Evolutionary conservation across 345 rosid species (phyloP).

Genomic region (Isatis tinctoria): DNA sequence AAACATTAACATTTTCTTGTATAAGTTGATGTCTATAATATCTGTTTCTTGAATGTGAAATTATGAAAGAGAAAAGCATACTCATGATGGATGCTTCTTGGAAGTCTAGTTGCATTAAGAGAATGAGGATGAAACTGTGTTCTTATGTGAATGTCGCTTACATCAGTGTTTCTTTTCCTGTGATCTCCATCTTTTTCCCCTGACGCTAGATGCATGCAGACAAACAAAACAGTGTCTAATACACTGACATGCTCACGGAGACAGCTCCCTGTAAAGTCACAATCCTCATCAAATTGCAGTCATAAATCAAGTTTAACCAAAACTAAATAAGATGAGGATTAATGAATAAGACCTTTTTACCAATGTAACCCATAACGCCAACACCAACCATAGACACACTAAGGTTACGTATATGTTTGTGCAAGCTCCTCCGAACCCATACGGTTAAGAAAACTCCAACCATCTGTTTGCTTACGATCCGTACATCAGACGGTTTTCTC

Average conservation of each 20-base stretch:
- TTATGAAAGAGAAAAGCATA: constrained; percentile 33
- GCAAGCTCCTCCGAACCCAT: constrained; percentile 85
- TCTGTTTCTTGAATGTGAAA: background rate
- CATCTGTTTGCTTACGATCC: constrained; percentile 92
- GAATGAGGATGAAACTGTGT: constrained; percentile 61
- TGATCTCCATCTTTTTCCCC: constrained; percentile 88
- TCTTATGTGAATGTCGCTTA: constrained; percentile 66
- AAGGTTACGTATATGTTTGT: constrained; percentile 69
- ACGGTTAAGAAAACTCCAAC: constrained; percentile 79
- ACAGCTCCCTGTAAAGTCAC: constrained; percentile 64
- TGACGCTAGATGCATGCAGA: constrained; percentile 79
- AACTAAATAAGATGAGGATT: background rate
- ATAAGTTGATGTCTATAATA: background rate
- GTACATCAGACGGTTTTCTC: constrained; percentile 58
- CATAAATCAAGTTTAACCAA: background rate
- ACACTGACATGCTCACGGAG: too few species aligned
- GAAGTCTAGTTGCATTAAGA: constrained; percentile 41
- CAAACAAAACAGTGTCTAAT: constrained; percentile 84
- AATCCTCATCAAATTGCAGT: background rate
- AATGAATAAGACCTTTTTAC: constrained; percentile 64
- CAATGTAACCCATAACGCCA: constrained; percentile 94
- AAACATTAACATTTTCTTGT: constrained; percentile 15
- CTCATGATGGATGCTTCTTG: constrained; percentile 79
- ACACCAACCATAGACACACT: constrained; percentile 89
- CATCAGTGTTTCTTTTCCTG: constrained; percentile 75